These are phyloP conservation scores for Diaporthe sp. DNA, from an alignment of 2,329 filamentous ascomycete genomes.

Conservation along the genomic window DNA sequence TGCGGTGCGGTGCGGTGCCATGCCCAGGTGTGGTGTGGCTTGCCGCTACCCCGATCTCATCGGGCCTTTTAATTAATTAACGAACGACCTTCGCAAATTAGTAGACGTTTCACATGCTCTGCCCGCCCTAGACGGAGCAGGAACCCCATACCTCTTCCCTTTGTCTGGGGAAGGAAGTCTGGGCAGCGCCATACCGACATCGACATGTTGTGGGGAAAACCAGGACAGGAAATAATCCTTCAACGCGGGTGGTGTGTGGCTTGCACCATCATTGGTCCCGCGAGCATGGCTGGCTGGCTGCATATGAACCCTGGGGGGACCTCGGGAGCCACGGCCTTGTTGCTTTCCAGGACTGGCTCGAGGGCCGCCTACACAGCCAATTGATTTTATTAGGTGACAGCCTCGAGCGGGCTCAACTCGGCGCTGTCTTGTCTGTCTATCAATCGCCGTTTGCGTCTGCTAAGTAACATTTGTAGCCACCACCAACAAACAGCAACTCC, in stretches of 20 bases:
- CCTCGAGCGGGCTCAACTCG: neutral
- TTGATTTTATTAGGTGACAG: neutral
- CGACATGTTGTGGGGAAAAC: no score
- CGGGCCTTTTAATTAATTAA: neutral
- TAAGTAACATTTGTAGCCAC: neutral
- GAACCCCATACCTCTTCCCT: no score
- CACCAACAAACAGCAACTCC: no score
- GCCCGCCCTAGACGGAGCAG: no score
- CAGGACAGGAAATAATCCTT: neutral
- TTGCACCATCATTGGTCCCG: no score
- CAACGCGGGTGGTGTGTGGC: no score
- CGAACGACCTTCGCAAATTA: neutral
- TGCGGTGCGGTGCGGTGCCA: no score
- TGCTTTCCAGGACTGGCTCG: neutral
- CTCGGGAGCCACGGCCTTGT: neutral
- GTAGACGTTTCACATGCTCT: neutral
- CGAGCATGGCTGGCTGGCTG: no score
- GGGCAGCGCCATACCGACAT: no score
- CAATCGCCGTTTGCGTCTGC: neutral
- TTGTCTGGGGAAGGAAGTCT: neutral
- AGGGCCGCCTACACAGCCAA: neutral
- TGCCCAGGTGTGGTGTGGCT: neutral
- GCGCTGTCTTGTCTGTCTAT: neutral
- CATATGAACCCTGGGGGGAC: no score
- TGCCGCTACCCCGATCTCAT: neutral